A percentile compares a stretch with the other conserved stretches of the same genome.
phyloP scores from a whole-genome alignment of 345 rosid species.

The Geranium brycei region DNA sequence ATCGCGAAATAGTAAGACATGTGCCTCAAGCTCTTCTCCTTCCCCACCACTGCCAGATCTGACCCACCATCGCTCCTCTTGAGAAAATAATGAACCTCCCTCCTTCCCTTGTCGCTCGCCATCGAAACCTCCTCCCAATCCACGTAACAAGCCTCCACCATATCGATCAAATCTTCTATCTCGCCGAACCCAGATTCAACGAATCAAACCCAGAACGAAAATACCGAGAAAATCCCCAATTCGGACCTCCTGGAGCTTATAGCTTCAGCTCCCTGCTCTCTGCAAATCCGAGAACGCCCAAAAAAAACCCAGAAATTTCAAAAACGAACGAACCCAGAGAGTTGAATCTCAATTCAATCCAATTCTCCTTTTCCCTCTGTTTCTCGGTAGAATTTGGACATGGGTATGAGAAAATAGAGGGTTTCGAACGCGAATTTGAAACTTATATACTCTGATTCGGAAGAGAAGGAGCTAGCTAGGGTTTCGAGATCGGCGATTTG shows the following conservation, averaged over 20 bases:
- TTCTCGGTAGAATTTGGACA: neutral
- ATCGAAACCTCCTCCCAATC: slow-evolving; percentile 62
- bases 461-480: slow-evolving; percentile 36
- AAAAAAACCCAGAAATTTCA: no score
- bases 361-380: neutral
- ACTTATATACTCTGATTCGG: neutral
- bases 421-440: slow-evolving; percentile 5
- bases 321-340: neutral
- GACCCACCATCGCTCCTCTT: slow-evolving; percentile 40
- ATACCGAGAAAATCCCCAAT: slow-evolving; percentile 10
- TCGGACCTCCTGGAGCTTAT: neutral
- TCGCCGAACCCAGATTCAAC: neutral
- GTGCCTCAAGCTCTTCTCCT: slow-evolving; percentile 37
- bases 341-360: neutral
- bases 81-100: slow-evolving; percentile 50
- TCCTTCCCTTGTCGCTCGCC: slow-evolving; percentile 37
- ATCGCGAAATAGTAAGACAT: slow-evolving; percentile 38
- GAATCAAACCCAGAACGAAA: neutral
- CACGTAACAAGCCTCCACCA: slow-evolving; percentile 21
- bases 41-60: slow-evolving; percentile 65
- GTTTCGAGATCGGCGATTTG: slow-evolving; percentile 22
- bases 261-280: no score
- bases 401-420: neutral
- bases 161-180: no score
- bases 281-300: no score